A percentile compares a stretch with the other conserved stretches of the same genome.
phyloP scores from a whole-genome alignment of 257 asterid genomes.

The Cynanchum wilfordii region DNA sequence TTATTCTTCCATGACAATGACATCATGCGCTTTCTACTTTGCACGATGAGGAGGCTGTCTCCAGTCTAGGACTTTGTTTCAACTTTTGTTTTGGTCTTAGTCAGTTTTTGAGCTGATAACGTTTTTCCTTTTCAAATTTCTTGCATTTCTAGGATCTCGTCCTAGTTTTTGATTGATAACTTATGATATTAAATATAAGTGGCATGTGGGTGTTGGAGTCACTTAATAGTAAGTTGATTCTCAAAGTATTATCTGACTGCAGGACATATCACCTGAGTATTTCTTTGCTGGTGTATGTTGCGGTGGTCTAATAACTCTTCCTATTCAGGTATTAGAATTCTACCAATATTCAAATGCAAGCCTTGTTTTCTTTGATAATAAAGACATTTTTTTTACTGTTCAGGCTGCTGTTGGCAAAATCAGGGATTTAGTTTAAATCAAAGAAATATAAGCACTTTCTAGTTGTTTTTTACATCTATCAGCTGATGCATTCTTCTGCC shows the following conservation, averaged over 20 bases:
- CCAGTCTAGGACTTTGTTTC: not conserved
- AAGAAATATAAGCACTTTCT: not conserved
- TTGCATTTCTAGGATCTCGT: not conserved
- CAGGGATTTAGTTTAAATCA: not conserved
- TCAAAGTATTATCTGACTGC: constrained; percentile 22
- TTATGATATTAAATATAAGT: not conserved
- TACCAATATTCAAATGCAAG: not conserved
- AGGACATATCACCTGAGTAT: constrained; percentile 74
- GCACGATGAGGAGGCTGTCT: not conserved
- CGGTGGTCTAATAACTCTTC: constrained; percentile 82
- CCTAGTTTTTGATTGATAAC: not conserved
- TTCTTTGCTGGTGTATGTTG: constrained; percentile 94
- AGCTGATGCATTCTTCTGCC: constrained; percentile 14
- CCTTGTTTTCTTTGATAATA: not conserved
- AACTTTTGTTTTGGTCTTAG: not conserved
- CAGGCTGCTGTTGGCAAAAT: not conserved
- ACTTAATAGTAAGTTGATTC: not conserved
- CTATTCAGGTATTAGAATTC: constrained; percentile 51
- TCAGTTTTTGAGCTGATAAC: not conserved
- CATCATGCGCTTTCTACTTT: not conserved
- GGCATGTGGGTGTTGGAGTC: not conserved
- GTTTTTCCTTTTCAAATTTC: not conserved
- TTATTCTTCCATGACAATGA: not conserved
- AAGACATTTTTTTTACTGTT: not conserved
- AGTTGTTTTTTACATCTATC: not conserved